These are phyloP conservation scores for Coemansia sp. DNA, from an alignment of 192 early-diverging fungal genomes.

Conservation along the genomic window DNA sequence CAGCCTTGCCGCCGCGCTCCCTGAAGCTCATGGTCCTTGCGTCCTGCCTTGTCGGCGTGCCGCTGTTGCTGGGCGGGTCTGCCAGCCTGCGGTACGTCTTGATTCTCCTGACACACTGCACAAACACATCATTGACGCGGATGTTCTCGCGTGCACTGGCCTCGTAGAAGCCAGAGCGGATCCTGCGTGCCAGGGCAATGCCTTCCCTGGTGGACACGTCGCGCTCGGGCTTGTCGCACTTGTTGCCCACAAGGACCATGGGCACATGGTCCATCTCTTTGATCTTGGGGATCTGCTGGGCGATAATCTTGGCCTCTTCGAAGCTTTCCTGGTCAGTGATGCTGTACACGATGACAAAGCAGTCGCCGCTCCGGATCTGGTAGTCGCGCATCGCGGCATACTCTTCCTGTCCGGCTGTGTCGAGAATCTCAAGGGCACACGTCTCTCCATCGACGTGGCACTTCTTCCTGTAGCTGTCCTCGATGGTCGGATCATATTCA, in stretches of 20 bases:
- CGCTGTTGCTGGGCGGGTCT: slow-evolving; percentile 8
- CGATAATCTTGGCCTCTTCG: slow-evolving; percentile 71
- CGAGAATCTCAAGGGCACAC: slow-evolving; percentile 86
- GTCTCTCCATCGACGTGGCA: slow-evolving; percentile 77
- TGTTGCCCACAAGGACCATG: slow-evolving; percentile 85
- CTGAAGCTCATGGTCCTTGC: slow-evolving; percentile 4
- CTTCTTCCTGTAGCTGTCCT: slow-evolving; percentile 87
- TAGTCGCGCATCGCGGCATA: slow-evolving; percentile 79
- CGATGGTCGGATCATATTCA: slow-evolving; percentile 95
- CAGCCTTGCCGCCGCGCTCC: slow-evolving; percentile 4
- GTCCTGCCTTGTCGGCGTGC: background rate
- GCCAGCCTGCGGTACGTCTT: slow-evolving; percentile 25
- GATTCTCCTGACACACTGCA: slow-evolving; percentile 87
- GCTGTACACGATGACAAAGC: slow-evolving; percentile 82
- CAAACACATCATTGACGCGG: slow-evolving; percentile 93
- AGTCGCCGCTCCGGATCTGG: slow-evolving; percentile 87
- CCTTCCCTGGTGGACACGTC: slow-evolving; percentile 69
- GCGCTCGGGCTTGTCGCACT: slow-evolving; percentile 82
- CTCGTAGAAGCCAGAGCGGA: slow-evolving; percentile 78
- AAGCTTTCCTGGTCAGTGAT: slow-evolving; percentile 57
- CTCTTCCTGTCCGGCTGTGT: slow-evolving; percentile 90
- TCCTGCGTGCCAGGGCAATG: slow-evolving; percentile 60
- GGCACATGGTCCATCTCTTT: slow-evolving; percentile 79
- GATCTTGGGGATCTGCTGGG: slow-evolving; percentile 74
- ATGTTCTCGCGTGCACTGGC: slow-evolving; percentile 83